phyloP scores from a whole-genome alignment of 768 basidiomycete species.

The Atractiella rhizophila region DNA sequence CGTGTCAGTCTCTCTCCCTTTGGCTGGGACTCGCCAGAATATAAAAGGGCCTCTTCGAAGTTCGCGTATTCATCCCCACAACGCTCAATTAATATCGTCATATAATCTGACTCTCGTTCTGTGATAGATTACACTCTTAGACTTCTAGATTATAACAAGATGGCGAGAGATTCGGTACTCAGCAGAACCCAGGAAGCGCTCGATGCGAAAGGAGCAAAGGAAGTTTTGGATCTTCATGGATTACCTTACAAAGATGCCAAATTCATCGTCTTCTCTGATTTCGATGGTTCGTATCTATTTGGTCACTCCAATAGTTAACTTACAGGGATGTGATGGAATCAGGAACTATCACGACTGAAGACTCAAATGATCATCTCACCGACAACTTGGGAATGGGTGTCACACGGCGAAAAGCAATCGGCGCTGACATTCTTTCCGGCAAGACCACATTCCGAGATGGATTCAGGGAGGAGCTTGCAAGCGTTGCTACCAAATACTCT shows the following conservation, averaged over 20 bases:
- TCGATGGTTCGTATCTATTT: conserved; percentile 5
- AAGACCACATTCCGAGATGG: conserved; percentile 54
- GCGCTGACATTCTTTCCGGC: conserved; percentile 44
- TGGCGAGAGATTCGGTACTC: too few species aligned
- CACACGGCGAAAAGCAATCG: conserved; percentile 44
- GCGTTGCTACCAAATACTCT: conserved; percentile 38
- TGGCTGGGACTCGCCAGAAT: too few species aligned
- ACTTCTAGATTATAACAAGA: too few species aligned
- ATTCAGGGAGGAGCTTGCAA: conserved; percentile 63
- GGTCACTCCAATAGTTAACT: background rate
- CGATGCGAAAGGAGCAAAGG: too few species aligned
- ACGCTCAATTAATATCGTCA: too few species aligned
- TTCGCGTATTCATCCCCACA: too few species aligned
- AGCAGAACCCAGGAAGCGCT: too few species aligned
- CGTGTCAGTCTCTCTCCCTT: too few species aligned
- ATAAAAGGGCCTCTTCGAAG: too few species aligned
- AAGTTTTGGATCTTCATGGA: too few species aligned
- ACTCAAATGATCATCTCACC: conserved; percentile 28
- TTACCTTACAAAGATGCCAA: conserved; percentile 1
- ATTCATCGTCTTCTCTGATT: conserved; percentile 12
- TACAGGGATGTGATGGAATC: background rate
- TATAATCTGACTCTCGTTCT: too few species aligned
- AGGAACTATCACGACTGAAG: conserved; percentile 11
- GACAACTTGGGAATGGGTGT: conserved; percentile 71
- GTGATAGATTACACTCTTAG: too few species aligned